A percentile compares a stretch with the other conserved stretches of the same genome.
Conservation (phyloP, 495 filamentous ascomycete species). For the Penicillium parvum region DNA sequence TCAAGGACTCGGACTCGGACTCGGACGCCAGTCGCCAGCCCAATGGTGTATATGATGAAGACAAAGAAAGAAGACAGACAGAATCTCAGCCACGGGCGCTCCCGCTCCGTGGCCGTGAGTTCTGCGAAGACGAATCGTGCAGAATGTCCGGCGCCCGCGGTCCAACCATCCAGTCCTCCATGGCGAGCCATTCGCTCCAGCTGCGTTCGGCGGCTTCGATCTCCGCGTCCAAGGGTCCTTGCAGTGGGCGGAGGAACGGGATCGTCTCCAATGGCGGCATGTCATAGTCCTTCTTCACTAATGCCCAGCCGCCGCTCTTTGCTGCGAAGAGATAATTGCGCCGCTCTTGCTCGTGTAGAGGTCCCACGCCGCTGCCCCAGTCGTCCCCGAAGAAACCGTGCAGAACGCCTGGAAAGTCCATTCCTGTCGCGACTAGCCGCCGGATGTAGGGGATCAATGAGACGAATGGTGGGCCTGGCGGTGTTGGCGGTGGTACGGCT, state of each 20-base stretch:
- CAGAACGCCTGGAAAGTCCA: conserved; percentile 77
- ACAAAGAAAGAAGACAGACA: conserved; percentile 4
- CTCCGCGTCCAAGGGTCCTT: conserved; percentile 69
- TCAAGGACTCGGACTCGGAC: no score
- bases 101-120: conserved; percentile 34
- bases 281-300: conserved; percentile 87
- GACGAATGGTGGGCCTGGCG: conserved; percentile 44
- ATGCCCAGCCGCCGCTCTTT: conserved; percentile 84
- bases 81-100: conserved; percentile 28
- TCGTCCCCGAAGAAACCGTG: conserved; percentile 96
- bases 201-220: conserved; percentile 76
- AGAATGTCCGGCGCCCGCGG: conserved; percentile 49
- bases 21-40: conserved; percentile 16
- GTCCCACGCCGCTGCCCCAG: conserved; percentile 73
- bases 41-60: conserved; percentile 4
- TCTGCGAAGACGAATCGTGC: conserved; percentile 41
- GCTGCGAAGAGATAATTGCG: conserved; percentile 94
- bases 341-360: conserved; percentile 82
- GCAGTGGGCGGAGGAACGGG: conserved; percentile 79
- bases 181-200: conserved; percentile 85
- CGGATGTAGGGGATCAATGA: conserved; percentile 87
- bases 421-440: conserved; percentile 85
- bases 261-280: conserved; percentile 73
- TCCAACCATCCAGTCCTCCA: conserved; percentile 96
- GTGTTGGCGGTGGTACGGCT: conserved; percentile 20